Evolutionary conservation across 2,329 filamentous ascomycete species (phyloP), one percentile per base, ranked within the genome.

Genomic region (Diaporthe sp.): DNA sequence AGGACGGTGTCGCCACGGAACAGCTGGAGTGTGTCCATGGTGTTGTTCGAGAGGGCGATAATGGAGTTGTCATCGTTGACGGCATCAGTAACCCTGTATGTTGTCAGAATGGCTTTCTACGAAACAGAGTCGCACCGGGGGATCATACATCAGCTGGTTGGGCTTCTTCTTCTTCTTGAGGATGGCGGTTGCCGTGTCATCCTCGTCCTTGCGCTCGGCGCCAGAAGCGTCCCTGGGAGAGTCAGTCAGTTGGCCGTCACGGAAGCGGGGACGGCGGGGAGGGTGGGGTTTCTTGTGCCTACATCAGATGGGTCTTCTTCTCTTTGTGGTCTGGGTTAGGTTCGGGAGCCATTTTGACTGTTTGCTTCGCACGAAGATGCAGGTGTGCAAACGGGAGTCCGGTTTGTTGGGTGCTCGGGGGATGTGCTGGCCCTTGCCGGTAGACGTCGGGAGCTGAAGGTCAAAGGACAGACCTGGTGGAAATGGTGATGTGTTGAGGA

Each of bases 111-210:
- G 74, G 69, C 49, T 8, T 22, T 71, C 42, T 58, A 53, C 9
- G 25, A 34, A 39, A 49, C 22, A 37, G 44, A 51, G 34, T 68
- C 28, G 6, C 22, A 15, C 3, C 3, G 10, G 7, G 61, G 72
- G 49, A 37, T 79, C 80, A 86, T 90, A 98, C 95, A 99, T 98
- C 85, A 99, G 88, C 83, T 96, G 97, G 88, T 99, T 99, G 81
- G 96, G 96, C 95, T 99, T 99, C 96, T 99, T 99, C 94, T 99
- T 99, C 92, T 98, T 98, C 90, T 98, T 98, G 82, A 99, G 92
- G 81, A 99, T 99, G 80, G 97, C 97, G 61, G 97, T 99, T 72
- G 97, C 92, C 77, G 93, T 95, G 84, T 98, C 97, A 85, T 98
- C 94, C 82, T 95, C 93, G 93, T 94, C 90, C 88, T 94, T 97